Conservation (phyloP, 768 basidiomycete genomes). For the Hydnum rufescens region DNA sequence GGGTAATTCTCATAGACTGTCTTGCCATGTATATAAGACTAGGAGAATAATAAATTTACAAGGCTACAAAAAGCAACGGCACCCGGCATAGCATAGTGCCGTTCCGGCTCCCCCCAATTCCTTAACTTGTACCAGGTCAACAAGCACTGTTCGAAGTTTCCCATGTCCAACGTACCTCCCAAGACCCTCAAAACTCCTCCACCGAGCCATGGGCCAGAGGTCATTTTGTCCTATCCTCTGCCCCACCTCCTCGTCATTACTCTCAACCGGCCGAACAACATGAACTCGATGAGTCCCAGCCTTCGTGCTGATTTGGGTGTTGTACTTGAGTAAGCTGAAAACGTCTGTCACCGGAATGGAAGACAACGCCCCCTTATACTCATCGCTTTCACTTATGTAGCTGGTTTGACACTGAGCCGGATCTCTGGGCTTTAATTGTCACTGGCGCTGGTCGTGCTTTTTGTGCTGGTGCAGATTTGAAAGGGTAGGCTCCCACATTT, state of each 20-base stretch:
- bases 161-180: background rate
- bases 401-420: constrained; percentile 58
- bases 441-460: constrained; percentile 57
- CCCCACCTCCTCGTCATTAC: constrained; percentile 35
- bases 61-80: no score
- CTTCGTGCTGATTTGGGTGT: constrained; percentile 33
- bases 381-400: no score
- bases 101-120: no score
- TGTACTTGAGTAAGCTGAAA: no score
- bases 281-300: constrained; percentile 53
- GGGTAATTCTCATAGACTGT: no score
- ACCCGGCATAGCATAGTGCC: no score
- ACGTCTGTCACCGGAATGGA: no score
- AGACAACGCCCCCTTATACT: no score
- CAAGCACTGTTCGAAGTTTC: no score
- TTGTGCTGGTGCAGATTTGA: constrained; percentile 65
- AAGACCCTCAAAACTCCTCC: background rate
- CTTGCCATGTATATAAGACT: no score
- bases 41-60: no score
- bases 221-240: constrained; percentile 18
- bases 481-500: constrained; percentile 29
- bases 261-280: constrained; percentile 44
- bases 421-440: constrained; percentile 56
- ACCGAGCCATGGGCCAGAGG: constrained; percentile 1
- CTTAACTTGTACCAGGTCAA: no score